Evolutionary conservation across 176 grass and related monocot genomes (phyloP).

Genomic region (Rhipidocladum racemiflorum): DNA sequence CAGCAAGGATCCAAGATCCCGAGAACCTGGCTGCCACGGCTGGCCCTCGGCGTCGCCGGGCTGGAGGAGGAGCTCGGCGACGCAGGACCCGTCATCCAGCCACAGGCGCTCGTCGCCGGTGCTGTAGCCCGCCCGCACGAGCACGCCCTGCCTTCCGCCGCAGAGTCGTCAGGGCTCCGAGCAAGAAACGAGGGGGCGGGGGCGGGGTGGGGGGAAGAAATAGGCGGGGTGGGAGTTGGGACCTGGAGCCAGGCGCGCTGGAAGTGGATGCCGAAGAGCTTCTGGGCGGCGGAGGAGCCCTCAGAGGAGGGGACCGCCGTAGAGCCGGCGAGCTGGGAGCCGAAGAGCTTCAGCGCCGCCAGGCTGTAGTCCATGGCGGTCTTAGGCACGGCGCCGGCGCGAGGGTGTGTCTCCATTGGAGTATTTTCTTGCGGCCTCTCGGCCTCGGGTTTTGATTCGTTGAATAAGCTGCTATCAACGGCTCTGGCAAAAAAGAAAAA

Average conservation of each 20-base stretch:
- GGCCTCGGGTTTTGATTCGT: no score
- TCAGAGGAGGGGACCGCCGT: conserved; percentile 26
- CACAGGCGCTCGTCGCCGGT: conserved; percentile 35
- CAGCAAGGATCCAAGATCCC: not conserved
- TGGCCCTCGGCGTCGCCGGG: conserved; percentile 32
- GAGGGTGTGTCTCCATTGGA: no score
- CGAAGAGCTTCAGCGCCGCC: conserved; percentile 83
- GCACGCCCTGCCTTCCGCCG: conserved; percentile 58
- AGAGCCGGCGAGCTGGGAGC: conserved; percentile 42
- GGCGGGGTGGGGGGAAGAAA: not conserved
- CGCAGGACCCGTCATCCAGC: conserved; percentile 71
- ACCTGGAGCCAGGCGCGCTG: conserved; percentile 95
- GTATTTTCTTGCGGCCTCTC: no score
- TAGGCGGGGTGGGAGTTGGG: not conserved
- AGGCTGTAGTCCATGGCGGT: conserved; percentile 68
- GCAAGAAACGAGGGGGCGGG: not conserved
- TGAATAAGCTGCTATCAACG: no score
- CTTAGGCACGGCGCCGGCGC: not conserved
- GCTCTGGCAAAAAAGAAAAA: no score
- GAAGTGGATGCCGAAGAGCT: conserved; percentile 70
- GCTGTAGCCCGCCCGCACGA: conserved; percentile 37
- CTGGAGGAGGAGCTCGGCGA: conserved; percentile 44
- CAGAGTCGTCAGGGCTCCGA: conserved; percentile 16
- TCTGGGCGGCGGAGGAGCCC: conserved; percentile 32
- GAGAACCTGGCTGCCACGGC: conserved; percentile 37